phyloP scores from a whole-genome alignment of 768 basidiomycete species.

The Hypholoma sublateritium region DNA sequence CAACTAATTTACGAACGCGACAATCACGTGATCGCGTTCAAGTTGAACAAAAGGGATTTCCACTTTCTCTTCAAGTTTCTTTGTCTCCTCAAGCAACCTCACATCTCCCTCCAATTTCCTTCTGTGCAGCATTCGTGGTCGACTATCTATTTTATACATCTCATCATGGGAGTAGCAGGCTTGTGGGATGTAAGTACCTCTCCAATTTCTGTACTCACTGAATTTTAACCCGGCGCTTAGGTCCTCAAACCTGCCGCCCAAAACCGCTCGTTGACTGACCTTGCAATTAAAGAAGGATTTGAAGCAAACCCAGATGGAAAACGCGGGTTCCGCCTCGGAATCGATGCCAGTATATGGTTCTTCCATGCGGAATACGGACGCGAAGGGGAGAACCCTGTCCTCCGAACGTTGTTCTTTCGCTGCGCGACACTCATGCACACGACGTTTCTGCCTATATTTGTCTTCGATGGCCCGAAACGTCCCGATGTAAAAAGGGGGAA shows the following conservation, averaged over 20 bases:
- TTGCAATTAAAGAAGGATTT: constrained; percentile 77
- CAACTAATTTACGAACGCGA: not conserved
- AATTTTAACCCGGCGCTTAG: constrained; percentile 24
- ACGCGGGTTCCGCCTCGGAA: constrained; percentile 80
- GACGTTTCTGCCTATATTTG: constrained; percentile 86
- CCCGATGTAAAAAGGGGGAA: constrained; percentile 82
- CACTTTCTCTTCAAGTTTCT: too few relatives aligned
- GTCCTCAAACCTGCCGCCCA: constrained; percentile 71
- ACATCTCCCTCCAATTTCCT: not conserved
- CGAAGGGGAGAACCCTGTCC: constrained; percentile 86
- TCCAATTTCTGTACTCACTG: not conserved
- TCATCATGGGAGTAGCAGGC: constrained; percentile 36
- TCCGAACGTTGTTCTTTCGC: constrained; percentile 82
- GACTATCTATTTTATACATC: too few relatives aligned
- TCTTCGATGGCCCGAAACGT: constrained; percentile 88
- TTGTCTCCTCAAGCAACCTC: not conserved
- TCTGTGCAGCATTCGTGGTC: too few relatives aligned
- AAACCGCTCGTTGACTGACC: constrained; percentile 71
- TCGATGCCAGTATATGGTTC: constrained; percentile 87
- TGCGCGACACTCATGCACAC: constrained; percentile 75
- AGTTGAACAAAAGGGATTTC: not conserved
- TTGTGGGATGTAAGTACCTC: constrained; percentile 40
- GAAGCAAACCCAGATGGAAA: constrained; percentile 58
- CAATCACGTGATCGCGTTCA: constrained; percentile 5
- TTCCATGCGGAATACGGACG: constrained; percentile 73